These are phyloP conservation scores for Polymyxa betae DNA, from an alignment of 208 protist genomes.

Conservation along the genomic window DNA sequence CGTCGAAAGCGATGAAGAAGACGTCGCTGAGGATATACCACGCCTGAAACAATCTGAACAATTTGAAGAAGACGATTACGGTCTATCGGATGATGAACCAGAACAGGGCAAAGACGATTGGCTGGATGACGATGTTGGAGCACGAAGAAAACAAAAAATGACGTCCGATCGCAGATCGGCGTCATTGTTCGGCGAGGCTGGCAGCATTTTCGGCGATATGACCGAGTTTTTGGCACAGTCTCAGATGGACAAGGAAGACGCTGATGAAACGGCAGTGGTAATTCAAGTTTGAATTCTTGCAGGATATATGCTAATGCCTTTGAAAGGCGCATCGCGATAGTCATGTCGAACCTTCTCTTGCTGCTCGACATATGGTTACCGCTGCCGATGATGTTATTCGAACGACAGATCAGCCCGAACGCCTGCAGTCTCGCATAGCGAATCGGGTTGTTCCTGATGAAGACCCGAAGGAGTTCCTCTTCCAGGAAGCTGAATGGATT, in stretches of 20 bases:
- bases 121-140: background rate
- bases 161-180: background rate
- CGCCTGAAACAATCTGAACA: background rate
- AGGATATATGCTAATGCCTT: background rate
- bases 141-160: background rate
- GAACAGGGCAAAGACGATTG: background rate
- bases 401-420: background rate
- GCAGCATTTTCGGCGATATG: constrained; percentile 45
- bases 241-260: background rate
- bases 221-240: constrained; percentile 23
- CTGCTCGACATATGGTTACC: constrained; percentile 34
- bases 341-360: constrained; percentile 36
- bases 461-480: background rate
- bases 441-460: background rate
- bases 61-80: constrained; percentile 40
- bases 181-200: background rate
- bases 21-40: background rate
- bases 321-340: background rate
- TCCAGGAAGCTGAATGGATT: constrained; percentile 41
- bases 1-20: background rate
- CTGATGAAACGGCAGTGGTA: background rate
- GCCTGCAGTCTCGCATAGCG: background rate
- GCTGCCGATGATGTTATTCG: constrained; percentile 43
- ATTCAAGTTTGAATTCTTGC: background rate
- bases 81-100: background rate